Conservation (phyloP, 1,139 yeast genomes). For the Arxiozyma heterogenica region DNA sequence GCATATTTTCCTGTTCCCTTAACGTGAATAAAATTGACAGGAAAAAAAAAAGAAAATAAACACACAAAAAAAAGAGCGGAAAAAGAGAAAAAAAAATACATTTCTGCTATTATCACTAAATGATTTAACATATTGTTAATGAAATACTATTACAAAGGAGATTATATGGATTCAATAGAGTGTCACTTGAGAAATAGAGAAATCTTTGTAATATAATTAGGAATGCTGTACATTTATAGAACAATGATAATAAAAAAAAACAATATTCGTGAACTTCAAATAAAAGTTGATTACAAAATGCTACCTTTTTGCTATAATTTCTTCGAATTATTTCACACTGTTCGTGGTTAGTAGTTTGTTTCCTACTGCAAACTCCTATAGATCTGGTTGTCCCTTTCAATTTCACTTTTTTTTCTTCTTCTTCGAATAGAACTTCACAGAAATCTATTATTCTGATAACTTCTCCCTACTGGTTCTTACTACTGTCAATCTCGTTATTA, state of each 20-base stretch:
- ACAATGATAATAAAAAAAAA: too few relatives aligned
- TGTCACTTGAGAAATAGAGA: background rate
- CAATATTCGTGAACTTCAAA: too few relatives aligned
- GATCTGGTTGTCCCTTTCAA: background rate
- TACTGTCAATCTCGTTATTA: too few relatives aligned
- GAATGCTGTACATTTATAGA: too few relatives aligned
- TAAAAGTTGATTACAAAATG: background rate
- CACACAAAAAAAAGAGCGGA: background rate
- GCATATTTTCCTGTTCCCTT: slow-evolving; percentile 1
- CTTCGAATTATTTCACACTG: too few relatives aligned
- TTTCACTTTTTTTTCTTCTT: background rate
- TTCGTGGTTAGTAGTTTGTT: background rate
- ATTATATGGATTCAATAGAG: background rate
- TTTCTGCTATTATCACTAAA: too few relatives aligned
- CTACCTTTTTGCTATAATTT: background rate
- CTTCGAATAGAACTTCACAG: too few relatives aligned
- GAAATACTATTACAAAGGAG: background rate
- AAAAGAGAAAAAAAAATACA: background rate
- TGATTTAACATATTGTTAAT: too few relatives aligned
- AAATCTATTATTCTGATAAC: background rate
- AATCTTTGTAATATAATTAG: too few relatives aligned
- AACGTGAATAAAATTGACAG: background rate
- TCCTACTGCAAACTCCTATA: too few relatives aligned
- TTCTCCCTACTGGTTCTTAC: background rate
- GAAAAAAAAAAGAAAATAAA: background rate